phyloP scores from a whole-genome alignment of 345 rosid species.

The Populus simonii region DNA sequence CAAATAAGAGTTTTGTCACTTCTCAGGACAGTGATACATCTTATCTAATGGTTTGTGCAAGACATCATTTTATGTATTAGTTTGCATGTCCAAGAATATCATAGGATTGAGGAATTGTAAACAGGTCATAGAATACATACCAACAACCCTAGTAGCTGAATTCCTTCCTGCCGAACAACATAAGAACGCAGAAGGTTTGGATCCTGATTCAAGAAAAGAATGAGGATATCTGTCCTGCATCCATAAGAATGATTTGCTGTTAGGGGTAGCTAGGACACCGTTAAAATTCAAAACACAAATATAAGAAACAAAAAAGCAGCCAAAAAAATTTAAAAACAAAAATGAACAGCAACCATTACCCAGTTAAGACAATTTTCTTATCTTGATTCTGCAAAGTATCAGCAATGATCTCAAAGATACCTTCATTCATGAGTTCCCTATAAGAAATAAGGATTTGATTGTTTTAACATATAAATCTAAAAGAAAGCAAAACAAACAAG shows the following conservation, averaged over 20 bases:
- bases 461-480: not conserved
- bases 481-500: not conserved
- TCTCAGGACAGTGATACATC: not conserved
- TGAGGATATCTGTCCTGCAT: slow-evolving; percentile 93
- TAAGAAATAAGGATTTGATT: slow-evolving; percentile 16
- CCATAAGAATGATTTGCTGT: slow-evolving; percentile 40
- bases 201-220: slow-evolving; percentile 76
- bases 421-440: slow-evolving; percentile 77
- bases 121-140: slow-evolving; percentile 34
- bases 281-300: not conserved
- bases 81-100: not conserved
- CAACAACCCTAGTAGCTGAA: slow-evolving; percentile 79
- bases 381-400: slow-evolving; percentile 72
- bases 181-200: slow-evolving; percentile 72
- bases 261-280: slow-evolving; percentile 11
- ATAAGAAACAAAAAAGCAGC: not conserved
- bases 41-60: not conserved
- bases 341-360: slow-evolving; percentile 46
- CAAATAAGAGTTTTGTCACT: not conserved
- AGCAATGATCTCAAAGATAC: slow-evolving; percentile 70
- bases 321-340: not conserved
- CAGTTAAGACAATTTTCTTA: slow-evolving; percentile 75
- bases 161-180: slow-evolving; percentile 66
- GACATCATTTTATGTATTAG: not conserved
- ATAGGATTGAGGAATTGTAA: not conserved